Evolutionary conservation across 768 basidiomycete species (phyloP).

Genomic region (Chlorophyllum brunneum): DNA sequence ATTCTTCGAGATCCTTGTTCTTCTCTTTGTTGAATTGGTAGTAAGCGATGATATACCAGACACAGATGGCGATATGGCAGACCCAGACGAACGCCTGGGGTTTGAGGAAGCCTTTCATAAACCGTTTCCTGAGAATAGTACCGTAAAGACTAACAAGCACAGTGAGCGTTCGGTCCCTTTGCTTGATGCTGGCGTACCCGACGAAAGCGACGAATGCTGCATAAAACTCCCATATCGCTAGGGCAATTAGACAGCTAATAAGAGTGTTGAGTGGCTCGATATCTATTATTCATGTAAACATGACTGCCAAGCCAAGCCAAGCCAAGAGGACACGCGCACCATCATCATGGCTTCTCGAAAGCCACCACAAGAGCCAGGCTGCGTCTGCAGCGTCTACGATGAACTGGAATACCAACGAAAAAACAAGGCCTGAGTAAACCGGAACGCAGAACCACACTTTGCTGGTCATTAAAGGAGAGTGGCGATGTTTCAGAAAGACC

Average conservation of each 20-base stretch:
- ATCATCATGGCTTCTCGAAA: slow-evolving; percentile 1
- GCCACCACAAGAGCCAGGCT: slow-evolving; percentile 4
- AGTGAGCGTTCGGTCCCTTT: not conserved
- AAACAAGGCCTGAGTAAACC: not conserved
- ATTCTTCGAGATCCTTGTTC: not conserved
- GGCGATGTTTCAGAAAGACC: not conserved
- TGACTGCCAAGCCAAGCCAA: not conserved
- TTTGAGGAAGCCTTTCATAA: slow-evolving; percentile 7
- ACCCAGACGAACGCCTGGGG: slow-evolving; percentile 10
- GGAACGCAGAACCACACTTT: slow-evolving; percentile 6
- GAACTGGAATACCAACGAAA: slow-evolving; percentile 4
- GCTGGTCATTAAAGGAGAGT: not conserved
- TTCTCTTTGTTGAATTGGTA: not conserved
- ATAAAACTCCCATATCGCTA: slow-evolving; percentile 9
- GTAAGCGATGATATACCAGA: slow-evolving; percentile 5
- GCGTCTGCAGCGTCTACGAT: not conserved
- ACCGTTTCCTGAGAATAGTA: not conserved
- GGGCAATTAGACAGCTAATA: not conserved
- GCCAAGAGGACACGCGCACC: not conserved
- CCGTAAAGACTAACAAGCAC: slow-evolving; percentile 1
- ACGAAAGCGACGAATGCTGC: slow-evolving; percentile 1
- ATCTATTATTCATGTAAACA: not conserved
- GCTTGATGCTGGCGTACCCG: not conserved
- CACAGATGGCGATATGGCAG: slow-evolving; percentile 4
- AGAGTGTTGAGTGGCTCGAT: not conserved